These are phyloP conservation scores for Cornus suecica DNA, from an alignment of 148 eudicot species.

Conservation along the genomic window DNA sequence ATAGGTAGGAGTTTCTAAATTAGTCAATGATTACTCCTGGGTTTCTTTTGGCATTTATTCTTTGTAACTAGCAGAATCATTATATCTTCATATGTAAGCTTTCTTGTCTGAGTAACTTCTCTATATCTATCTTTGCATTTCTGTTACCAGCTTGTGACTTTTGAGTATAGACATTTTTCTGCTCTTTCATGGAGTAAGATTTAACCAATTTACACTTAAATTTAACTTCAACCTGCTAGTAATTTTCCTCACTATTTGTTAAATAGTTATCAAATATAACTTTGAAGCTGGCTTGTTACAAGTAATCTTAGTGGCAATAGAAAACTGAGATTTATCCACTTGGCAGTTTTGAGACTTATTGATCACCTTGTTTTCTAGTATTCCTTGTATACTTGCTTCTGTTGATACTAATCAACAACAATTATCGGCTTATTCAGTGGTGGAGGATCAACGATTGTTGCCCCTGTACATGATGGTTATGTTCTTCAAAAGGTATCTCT, in stretches of 20 bases:
- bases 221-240: not conserved
- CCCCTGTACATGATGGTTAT: slow-evolving; percentile 99
- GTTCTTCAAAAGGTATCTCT: slow-evolving; percentile 89
- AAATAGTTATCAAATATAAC: not conserved
- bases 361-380: not conserved
- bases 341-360: not conserved
- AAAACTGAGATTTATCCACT: not conserved
- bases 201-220: not conserved
- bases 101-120: not conserved
- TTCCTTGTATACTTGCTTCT: slow-evolving; percentile 1
- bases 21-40: not conserved
- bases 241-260: no score
- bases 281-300: not conserved
- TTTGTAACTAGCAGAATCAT: not conserved
- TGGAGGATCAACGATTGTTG: slow-evolving; percentile 95
- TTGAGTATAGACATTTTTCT: not conserved
- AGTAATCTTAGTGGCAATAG: not conserved
- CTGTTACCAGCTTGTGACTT: slow-evolving; percentile 1
- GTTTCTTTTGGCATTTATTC: slow-evolving; percentile 2
- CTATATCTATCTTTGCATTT: not conserved
- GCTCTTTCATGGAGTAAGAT: not conserved
- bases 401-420: slow-evolving; percentile 11
- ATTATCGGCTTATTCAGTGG: slow-evolving; percentile 55
- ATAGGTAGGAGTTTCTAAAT: slow-evolving; percentile 47
- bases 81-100: not conserved